Percentiles rank a stretch among this genome's conserved stretches.
These are phyloP conservation scores for Tuber indicum DNA, from an alignment of 495 filamentous ascomycete genomes.

Conservation along the genomic window DNA sequence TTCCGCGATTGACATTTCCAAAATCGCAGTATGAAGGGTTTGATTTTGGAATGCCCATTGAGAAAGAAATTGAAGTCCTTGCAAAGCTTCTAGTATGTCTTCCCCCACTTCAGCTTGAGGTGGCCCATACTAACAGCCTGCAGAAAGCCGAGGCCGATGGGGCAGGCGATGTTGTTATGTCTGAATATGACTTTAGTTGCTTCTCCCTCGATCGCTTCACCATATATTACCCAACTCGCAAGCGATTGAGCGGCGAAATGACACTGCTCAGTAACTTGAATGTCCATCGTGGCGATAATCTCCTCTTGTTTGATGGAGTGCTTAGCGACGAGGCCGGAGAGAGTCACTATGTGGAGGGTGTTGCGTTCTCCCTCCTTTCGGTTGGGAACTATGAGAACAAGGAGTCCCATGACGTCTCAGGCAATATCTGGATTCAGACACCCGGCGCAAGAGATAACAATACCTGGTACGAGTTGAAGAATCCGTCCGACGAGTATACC, in stretches of 20 bases:
- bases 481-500: slow-evolving; percentile 53
- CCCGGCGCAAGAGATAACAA: slow-evolving; percentile 39
- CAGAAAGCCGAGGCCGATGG: not conserved
- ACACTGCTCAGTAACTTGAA: slow-evolving; percentile 50
- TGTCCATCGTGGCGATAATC: slow-evolving; percentile 40
- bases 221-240: slow-evolving; percentile 47
- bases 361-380: slow-evolving; percentile 54
- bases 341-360: slow-evolving; percentile 48
- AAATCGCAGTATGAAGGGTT: slow-evolving; percentile 44
- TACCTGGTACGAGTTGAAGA: slow-evolving; percentile 57
- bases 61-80: slow-evolving; percentile 40
- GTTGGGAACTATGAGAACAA: slow-evolving; percentile 59
- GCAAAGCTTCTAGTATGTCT: slow-evolving; percentile 36
- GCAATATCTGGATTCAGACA: slow-evolving; percentile 59
- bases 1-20: slow-evolving; percentile 39
- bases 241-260: slow-evolving; percentile 47
- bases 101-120: not conserved
- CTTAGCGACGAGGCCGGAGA: slow-evolving; percentile 46
- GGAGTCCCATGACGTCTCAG: slow-evolving; percentile 46
- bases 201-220: slow-evolving; percentile 50
- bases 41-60: slow-evolving; percentile 30
- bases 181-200: slow-evolving; percentile 43
- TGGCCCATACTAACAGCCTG: not conserved
- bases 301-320: slow-evolving; percentile 56
- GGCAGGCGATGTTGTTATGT: not conserved